Base-by-base conservation (phyloP, 78 protist species). In the Dictyostelium capitatum region DNA sequence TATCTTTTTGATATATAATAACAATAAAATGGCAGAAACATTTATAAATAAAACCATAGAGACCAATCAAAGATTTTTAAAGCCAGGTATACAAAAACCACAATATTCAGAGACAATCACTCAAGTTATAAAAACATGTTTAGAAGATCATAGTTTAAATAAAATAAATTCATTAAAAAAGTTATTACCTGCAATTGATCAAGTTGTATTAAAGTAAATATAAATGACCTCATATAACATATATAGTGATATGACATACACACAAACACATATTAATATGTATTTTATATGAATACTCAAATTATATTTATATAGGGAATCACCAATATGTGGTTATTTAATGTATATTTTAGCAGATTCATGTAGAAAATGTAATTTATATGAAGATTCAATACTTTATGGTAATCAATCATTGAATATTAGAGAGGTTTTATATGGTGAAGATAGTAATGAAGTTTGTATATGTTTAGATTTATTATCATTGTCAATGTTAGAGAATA, bases 311-410 rank as follows among this genome's bases (percentile, higher is more conserved):
- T n/a, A n/a, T n/a, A n/a, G 83, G 10, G 92, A 85, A 47, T 85
- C 92, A 50, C 92, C 92, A 75, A 62, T 85, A 12, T 85, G 82
- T 59, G 92, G 92, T 7, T 85, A 85, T 64, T 47, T 77, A 56
- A 74, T 85, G 83, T 85, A 85, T 64, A 85, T 85, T 23, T 75
- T 85, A 48, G 48, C 92, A 54, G 92, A 85, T 77, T 28, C 79
- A 48, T 85, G 92, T 75, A 53, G 92, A 32, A 65, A 85, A 80
- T 23, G 53, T 43, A 77, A 32, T 56, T 47, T 85, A 69, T 85
- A 59, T 85, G 79, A 74, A 56, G 92, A 85, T n/a, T 75, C 92
- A 20, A 11, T 25, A 3, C 23, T 62, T 6, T 74, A n/a, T 77
- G 92, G 80, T 12, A 85, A 77, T 12, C 78, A 85, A 30, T 85